Base-by-base conservation (phyloP, 768 basidiomycete genomes). In the Neoboletus magnificus region DNA sequence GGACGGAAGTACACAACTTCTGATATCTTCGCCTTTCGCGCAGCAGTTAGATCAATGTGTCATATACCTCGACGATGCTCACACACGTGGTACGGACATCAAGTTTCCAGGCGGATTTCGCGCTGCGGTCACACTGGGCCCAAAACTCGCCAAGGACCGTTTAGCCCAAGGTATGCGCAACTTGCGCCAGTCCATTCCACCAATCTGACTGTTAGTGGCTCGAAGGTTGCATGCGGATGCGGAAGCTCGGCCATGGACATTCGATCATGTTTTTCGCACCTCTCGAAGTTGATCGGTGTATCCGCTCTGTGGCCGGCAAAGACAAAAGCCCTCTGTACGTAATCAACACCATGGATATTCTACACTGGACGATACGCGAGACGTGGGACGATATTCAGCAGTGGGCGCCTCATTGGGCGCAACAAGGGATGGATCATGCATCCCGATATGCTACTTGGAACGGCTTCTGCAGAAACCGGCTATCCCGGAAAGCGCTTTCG, bases 211-310 rank as follows among this genome's bases (percentile, higher is more conserved):
- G 5, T 23, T 10, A 13, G 1, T 43, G 3, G 5, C 7, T n/a
- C 3, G 23, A 22, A 81, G 80, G 79, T 4, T 82, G 80, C 51
- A 82, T 82, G 80, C 70, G 80, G 13, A 79, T 82, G 80, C 72
- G 81, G 3, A 71, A 74, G 59, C 70, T 82, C 1, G 81, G 81
- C 13, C 61, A 66, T 11, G 76, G 75, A 0, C 80, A 82, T 51
- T 76, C 79, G 2, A 61, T 81, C n/a, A 65, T 76, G 52, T 80
- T 81, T 59, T 77, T 78, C 44, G 79, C 76, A 11, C 73, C 80
- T 8, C 60, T 63, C 0, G 78, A 79, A 43, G 68, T 79, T 5
- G 73, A 77, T 49, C 58, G 59, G 11, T 48, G 56, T 1, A 77
- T 82, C 50, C 73, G 74, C 20, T 40, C 55, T 5, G 53, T 68